Conservation (phyloP, 2,329 filamentous ascomycete species). For the Ascochyta fabae region DNA sequence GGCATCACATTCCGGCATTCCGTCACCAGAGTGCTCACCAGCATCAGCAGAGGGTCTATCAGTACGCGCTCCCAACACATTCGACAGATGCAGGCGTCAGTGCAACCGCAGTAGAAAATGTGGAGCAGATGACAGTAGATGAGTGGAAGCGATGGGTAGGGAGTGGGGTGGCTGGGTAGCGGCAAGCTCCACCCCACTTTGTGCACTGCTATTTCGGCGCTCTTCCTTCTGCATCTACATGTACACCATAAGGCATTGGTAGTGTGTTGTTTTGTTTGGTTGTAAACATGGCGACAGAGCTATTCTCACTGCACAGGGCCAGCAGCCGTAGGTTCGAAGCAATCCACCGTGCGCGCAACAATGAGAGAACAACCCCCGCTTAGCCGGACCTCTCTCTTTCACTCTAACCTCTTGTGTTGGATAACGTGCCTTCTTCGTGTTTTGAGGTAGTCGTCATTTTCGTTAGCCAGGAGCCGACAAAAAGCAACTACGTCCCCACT, state of each 20-base stretch:
- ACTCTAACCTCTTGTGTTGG: not conserved
- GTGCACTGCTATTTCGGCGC: not conserved
- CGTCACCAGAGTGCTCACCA: constrained; percentile 1
- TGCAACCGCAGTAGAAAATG: not conserved
- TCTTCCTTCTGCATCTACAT: not conserved
- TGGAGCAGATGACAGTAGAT: constrained; percentile 9
- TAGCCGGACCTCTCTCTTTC: not conserved
- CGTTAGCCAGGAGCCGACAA: constrained; percentile 4
- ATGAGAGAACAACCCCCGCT: not conserved
- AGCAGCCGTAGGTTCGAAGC: not conserved
- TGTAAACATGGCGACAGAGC: not conserved
- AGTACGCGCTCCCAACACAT: not conserved
- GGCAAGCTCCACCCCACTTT: not conserved
- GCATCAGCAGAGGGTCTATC: constrained; percentile 9
- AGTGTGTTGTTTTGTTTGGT: not conserved
- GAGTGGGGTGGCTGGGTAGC: not conserved
- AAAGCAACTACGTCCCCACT: constrained; percentile 8
- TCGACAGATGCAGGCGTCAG: not conserved
- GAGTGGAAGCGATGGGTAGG: constrained; percentile 12
- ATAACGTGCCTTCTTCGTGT: not conserved
- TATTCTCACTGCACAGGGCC: not conserved
- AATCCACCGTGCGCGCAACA: not conserved
- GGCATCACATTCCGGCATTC: not conserved
- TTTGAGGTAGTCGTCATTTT: constrained; percentile 3
- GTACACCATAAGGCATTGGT: not conserved